Conservation (phyloP, 129 eudicot genomes). For the Lactuca saligna region DNA sequence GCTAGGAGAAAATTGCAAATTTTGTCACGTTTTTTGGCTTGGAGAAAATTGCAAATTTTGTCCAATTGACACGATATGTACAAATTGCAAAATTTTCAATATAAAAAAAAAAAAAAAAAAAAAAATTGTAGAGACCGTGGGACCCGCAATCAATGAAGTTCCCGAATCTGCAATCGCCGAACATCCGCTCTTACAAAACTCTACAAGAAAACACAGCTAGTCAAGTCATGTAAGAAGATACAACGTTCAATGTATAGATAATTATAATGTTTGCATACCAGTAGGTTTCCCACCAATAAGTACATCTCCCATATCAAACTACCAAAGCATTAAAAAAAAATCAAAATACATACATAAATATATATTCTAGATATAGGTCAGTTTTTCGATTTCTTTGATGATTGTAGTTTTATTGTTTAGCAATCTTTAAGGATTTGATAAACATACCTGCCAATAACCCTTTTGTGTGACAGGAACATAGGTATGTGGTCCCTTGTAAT, state of each 20-base stretch:
- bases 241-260: neutral
- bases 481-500: conserved; percentile 64
- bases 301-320: conserved; percentile 80
- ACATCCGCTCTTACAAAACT: conserved; percentile 58
- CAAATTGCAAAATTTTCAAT: no score
- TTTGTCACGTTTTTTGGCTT: no score
- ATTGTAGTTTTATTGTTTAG: no score
- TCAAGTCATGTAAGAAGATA: neutral
- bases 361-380: no score
- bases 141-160: conserved; percentile 84
- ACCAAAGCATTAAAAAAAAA: conserved; percentile 6
- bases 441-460: conserved; percentile 91
- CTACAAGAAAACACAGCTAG: conserved; percentile 27
- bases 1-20: no score
- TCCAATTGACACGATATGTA: neutral
- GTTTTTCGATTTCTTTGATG: no score
- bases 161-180: conserved; percentile 92
- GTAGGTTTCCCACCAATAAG: conserved; percentile 54
- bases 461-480: conserved; percentile 67
- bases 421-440: conserved; percentile 1
- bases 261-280: conserved; percentile 35
- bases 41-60: no score
- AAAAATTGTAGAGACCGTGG: conserved; percentile 43
- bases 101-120: neutral
- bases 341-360: neutral